Evolutionary conservation across 192 early-diverging fungal species (phyloP).

Genomic region (Mortierella antarctica): DNA sequence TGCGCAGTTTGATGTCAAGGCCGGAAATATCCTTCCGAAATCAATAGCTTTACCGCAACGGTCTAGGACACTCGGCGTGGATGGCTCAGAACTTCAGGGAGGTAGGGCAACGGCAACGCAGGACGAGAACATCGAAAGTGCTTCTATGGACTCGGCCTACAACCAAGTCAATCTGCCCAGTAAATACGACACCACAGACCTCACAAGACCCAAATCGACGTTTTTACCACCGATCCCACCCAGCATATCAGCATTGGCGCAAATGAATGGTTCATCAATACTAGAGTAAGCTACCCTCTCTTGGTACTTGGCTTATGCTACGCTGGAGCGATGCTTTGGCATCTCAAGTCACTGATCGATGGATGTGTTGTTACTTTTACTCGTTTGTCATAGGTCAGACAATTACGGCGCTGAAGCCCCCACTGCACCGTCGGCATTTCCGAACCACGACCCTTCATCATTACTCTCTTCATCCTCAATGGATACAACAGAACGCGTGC

Average conservation of each 20-base stretch:
- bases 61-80: background rate
- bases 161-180: background rate
- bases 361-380: background rate
- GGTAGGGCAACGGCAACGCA: background rate
- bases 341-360: background rate
- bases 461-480: background rate
- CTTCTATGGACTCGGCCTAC: slow-evolving; percentile 1
- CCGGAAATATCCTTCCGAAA: background rate
- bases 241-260: background rate
- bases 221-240: background rate
- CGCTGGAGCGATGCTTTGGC: too few species aligned
- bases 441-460: background rate
- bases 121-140: slow-evolving; percentile 12
- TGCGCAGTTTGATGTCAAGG: slow-evolving; percentile 15
- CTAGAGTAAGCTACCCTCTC: background rate
- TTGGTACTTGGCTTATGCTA: too few species aligned
- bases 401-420: background rate
- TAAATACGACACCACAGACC: background rate
- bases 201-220: background rate
- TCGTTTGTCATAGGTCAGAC: background rate
- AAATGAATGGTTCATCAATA: background rate
- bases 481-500: slow-evolving; percentile 16
- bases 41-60: slow-evolving; percentile 1
- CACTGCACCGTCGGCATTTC: background rate
- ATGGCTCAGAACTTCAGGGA: background rate